Percentiles rank a stretch among this genome's conserved stretches.
Evolutionary conservation across 2,329 filamentous ascomycete species (phyloP).

Genomic region (Pestalotiopsis sp.): DNA sequence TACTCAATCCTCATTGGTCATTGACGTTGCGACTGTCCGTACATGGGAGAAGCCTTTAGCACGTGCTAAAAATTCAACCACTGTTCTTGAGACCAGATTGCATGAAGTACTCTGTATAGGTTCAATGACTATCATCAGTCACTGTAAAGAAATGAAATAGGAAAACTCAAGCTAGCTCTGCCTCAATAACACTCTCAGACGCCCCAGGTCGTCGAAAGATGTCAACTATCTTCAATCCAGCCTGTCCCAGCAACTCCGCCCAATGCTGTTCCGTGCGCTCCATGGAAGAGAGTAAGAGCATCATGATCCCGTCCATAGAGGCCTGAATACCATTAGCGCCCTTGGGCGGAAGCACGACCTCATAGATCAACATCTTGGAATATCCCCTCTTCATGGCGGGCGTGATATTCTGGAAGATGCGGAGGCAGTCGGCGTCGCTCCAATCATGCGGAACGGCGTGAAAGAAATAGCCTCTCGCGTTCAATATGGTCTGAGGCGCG

Average conservation of each 20-base stretch:
- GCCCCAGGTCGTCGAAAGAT: neutral
- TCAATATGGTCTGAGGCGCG: slow-evolving; percentile 27
- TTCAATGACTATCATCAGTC: neutral
- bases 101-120: neutral
- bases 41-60: too few species aligned
- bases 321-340: slow-evolving; percentile 3
- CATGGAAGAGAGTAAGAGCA: neutral
- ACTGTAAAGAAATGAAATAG: neutral
- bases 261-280: slow-evolving; percentile 12
- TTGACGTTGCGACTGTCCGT: too few species aligned
- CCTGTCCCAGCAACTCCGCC: neutral
- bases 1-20: too few species aligned
- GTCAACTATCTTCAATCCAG: neutral
- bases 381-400: slow-evolving; percentile 57
- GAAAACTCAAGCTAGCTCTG: slow-evolving; percentile 6
- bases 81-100: neutral
- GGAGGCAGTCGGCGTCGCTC: slow-evolving; percentile 32
- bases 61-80: too few species aligned
- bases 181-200: slow-evolving; percentile 14
- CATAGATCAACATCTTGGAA: slow-evolving; percentile 41
- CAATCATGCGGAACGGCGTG: slow-evolving; percentile 42
- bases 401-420: slow-evolving; percentile 40
- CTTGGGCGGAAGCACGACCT: slow-evolving; percentile 6
- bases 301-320: slow-evolving; percentile 7
- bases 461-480: slow-evolving; percentile 33